These are phyloP conservation scores for Apiospora pterosperma DNA, from an alignment of 2,329 filamentous ascomycete species.

Conservation along the genomic window DNA sequence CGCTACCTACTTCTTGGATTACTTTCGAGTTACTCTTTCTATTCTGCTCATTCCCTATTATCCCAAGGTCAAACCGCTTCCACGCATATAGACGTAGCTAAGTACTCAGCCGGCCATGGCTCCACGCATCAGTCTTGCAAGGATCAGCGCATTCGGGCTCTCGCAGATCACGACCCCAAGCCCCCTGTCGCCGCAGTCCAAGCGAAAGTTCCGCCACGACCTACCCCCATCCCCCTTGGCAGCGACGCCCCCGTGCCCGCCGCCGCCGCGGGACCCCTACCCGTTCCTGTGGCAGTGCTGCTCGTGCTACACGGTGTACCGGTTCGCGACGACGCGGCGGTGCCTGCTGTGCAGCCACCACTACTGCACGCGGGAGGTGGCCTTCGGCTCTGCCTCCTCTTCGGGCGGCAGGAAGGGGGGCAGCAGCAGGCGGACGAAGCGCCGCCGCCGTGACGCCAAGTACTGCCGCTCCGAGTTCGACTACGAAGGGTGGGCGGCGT, in stretches of 20 bases:
- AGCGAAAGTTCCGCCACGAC: not conserved
- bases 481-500: constrained; percentile 25
- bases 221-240: not conserved
- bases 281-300: constrained; percentile 33
- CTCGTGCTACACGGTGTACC: constrained; percentile 25
- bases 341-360: constrained; percentile 28
- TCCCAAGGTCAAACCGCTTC: too few species aligned
- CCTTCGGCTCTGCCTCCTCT: constrained; percentile 7
- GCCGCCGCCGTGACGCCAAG: not conserved
- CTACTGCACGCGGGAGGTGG: constrained; percentile 15
- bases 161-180: not conserved
- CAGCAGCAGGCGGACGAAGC: constrained; percentile 7
- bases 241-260: constrained; percentile 5
- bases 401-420: constrained; percentile 16
- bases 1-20: too few species aligned
- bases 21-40: not conserved
- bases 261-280: constrained; percentile 22
- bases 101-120: too few species aligned
- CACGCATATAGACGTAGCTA: too few species aligned
- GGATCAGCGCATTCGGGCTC: not conserved
- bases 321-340: constrained; percentile 29
- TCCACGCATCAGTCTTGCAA: not conserved
- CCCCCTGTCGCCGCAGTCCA: not conserved
- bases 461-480: constrained; percentile 26
- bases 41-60: not conserved